Conservation (phyloP, 495 filamentous ascomycete genomes). For the Penicillium turbatum region DNA sequence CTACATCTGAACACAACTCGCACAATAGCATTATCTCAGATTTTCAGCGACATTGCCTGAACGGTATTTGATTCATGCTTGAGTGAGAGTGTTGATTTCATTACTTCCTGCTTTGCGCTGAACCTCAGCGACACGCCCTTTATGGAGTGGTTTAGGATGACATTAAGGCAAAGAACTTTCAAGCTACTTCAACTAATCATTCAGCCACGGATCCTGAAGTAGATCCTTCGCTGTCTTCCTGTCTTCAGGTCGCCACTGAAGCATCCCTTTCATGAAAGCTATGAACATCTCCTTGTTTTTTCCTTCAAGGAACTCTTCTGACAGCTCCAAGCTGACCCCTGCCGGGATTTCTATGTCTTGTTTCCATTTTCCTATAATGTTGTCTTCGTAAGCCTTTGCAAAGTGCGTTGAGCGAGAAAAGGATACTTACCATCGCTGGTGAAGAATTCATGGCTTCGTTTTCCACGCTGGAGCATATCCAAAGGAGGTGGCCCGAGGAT, state of each 20-base stretch:
- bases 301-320: slow-evolving; percentile 33
- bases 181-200: neutral
- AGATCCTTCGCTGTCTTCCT: slow-evolving; percentile 43
- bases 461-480: slow-evolving; percentile 37
- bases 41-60: too few relatives aligned
- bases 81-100: too few relatives aligned
- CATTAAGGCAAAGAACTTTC: too few relatives aligned
- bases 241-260: slow-evolving; percentile 47
- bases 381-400: neutral
- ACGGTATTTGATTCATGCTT: too few relatives aligned
- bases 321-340: slow-evolving; percentile 22
- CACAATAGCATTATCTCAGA: too few relatives aligned
- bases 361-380: slow-evolving; percentile 28
- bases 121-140: too few relatives aligned
- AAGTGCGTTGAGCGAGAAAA: neutral
- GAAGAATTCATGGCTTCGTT: slow-evolving; percentile 35
- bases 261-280: slow-evolving; percentile 40
- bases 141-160: too few relatives aligned
- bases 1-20: too few relatives aligned
- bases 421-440: slow-evolving; percentile 28
- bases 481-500: slow-evolving; percentile 44
- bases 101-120: too few relatives aligned
- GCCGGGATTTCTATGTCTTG: slow-evolving; percentile 22
- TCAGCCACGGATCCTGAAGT: slow-evolving; percentile 1
- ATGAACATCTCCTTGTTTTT: slow-evolving; percentile 33